These are phyloP conservation scores for Solanum etuberosum DNA, from an alignment of 257 asterid genomes.

Conservation along the genomic window DNA sequence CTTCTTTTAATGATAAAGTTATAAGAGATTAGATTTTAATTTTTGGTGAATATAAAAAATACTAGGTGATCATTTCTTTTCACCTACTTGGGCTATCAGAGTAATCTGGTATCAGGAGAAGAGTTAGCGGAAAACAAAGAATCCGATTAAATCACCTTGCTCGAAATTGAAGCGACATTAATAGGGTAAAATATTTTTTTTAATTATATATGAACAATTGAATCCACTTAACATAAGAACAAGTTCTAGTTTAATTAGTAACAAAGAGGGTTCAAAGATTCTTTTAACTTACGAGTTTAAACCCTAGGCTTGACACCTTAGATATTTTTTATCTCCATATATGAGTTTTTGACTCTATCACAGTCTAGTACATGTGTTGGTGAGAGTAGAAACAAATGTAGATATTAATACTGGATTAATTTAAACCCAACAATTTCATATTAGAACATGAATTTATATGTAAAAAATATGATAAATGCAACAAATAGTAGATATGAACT, in stretches of 20 bases:
- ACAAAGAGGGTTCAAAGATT: background rate
- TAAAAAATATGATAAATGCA: too few relatives aligned
- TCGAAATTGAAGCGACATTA: background rate
- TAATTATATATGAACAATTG: too few relatives aligned
- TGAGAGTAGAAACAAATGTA: too few relatives aligned
- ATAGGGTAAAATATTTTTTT: accelerated
- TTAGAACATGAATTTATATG: background rate
- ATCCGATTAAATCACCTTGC: background rate
- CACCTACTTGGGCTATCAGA: background rate
- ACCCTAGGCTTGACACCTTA: background rate
- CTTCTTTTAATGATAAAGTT: too few relatives aligned
- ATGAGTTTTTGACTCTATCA: too few relatives aligned
- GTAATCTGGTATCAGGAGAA: too few relatives aligned
- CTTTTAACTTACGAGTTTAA: background rate
- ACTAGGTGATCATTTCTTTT: background rate
- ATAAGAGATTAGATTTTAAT: background rate
- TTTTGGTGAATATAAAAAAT: background rate
- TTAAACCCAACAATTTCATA: too few relatives aligned
- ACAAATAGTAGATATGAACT: background rate
- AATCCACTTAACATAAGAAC: background rate
- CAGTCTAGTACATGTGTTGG: background rate
- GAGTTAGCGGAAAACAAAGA: background rate
- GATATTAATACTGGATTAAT: too few relatives aligned
- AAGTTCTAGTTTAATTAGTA: too few relatives aligned
- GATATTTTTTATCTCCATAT: background rate